These are phyloP conservation scores for Cadophora sp. DNA, from an alignment of 2,329 filamentous ascomycete species.

Conservation along the genomic window DNA sequence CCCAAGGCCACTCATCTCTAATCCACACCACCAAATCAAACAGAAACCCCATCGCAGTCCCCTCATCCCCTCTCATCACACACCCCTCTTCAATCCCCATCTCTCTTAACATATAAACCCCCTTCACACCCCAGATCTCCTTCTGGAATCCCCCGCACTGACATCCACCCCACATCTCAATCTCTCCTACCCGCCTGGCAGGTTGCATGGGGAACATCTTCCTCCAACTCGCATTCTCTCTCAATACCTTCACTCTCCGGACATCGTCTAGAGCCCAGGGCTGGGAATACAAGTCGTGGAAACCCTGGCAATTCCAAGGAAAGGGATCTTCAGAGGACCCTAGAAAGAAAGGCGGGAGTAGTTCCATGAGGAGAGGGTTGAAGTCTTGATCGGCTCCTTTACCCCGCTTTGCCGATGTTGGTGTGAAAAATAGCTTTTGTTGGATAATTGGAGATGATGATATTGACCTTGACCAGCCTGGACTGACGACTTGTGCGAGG, in stretches of 20 bases:
- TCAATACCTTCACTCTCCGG: not conserved
- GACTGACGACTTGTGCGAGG: not conserved
- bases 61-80: too few species aligned
- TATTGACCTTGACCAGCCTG: not conserved
- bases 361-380: not conserved
- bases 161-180: not conserved
- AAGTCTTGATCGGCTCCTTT: not conserved
- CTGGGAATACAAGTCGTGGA: too few species aligned
- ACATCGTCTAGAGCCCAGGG: too few species aligned
- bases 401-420: not conserved
- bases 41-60: not conserved
- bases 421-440: not conserved
- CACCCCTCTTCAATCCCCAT: not conserved
- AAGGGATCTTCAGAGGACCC: too few species aligned
- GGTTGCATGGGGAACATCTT: not conserved
- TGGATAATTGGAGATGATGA: not conserved
- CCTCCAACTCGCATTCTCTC: not conserved
- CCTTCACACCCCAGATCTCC: not conserved
- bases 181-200: not conserved
- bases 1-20: not conserved
- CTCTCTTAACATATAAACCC: not conserved
- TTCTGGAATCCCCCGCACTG: not conserved
- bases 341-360: not conserved
- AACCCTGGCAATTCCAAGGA: too few species aligned
- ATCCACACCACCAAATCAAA: constrained; percentile 1